Percentiles rank a stretch among this genome's conserved stretches.
Evolutionary conservation across 73 alveolate species (phyloP).

Genomic region (Paramecium biaurelia): DNA sequence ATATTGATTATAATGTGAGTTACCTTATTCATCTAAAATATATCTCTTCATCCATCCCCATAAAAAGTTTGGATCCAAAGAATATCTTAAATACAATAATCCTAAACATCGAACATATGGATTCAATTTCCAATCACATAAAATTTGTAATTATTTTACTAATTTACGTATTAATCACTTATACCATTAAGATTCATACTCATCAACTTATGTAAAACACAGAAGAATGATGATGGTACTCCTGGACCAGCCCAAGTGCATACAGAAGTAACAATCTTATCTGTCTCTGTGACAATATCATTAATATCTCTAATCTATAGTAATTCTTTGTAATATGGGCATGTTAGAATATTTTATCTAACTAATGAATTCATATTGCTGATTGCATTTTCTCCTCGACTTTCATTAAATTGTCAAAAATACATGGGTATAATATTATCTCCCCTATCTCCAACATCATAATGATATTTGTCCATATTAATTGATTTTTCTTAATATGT

Average conservation of each 20-base stretch:
- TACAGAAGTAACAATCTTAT: constrained; percentile 71
- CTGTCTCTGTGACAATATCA: constrained; percentile 78
- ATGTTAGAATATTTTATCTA: constrained; percentile 71
- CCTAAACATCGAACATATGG: constrained; percentile 79
- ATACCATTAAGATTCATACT: constrained; percentile 73
- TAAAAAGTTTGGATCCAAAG: constrained; percentile 73
- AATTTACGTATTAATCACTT: background rate
- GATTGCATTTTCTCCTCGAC: constrained; percentile 37
- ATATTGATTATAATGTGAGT: background rate
- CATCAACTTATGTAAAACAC: constrained; percentile 79
- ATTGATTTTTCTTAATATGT: background rate
- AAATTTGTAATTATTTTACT: constrained; percentile 61
- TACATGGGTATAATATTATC: constrained; percentile 22
- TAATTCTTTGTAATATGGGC: constrained; percentile 79
- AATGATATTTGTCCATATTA: constrained; percentile 41
- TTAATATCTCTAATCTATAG: constrained; percentile 65
- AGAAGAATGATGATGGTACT: constrained; percentile 85
- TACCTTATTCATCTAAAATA: constrained; percentile 73
- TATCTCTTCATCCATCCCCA: constrained; percentile 78
- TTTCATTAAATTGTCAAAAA: background rate
- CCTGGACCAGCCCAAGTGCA: constrained; percentile 88
- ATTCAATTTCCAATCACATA: constrained; percentile 61
- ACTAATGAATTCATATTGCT: constrained; percentile 72
- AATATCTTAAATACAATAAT: constrained; percentile 77
- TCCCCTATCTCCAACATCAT: constrained; percentile 43